These are phyloP conservation scores for Incumbomyces lentus DNA, from an alignment of 2,329 filamentous ascomycete species.

Conservation along the genomic window DNA sequence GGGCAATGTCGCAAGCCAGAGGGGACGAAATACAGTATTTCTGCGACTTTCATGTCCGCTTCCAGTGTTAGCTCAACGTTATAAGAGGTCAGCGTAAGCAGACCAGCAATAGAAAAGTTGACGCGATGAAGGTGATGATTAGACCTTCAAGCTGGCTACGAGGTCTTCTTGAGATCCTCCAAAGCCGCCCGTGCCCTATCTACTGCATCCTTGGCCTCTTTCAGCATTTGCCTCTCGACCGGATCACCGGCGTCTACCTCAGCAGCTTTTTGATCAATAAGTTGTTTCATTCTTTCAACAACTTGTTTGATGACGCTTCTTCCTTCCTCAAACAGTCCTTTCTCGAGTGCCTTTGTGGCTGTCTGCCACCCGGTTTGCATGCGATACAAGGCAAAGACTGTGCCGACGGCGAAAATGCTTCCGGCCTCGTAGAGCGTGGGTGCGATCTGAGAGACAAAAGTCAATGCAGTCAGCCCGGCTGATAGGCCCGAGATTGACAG, in stretches of 20 bases:
- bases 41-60: too few species aligned
- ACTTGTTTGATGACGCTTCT: conserved; percentile 44
- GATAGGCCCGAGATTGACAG: conserved; percentile 51
- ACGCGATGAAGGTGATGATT: too few species aligned
- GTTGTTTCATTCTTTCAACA: conserved; percentile 38
- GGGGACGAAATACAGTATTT: too few species aligned
- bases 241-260: conserved; percentile 22
- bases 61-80: too few species aligned
- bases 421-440: conserved; percentile 48
- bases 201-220: neutral
- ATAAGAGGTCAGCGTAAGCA: too few species aligned
- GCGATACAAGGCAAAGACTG: conserved; percentile 46
- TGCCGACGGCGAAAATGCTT: conserved; percentile 48
- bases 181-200: neutral
- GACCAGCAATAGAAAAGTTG: too few species aligned
- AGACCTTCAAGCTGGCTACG: neutral
- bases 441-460: conserved; percentile 44
- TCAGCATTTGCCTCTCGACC: conserved; percentile 1
- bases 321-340: conserved; percentile 47
- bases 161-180: neutral
- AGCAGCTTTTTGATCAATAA: conserved; percentile 37
- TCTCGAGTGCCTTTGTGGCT: conserved; percentile 43
- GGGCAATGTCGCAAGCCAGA: too few species aligned
- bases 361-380: conserved; percentile 51
- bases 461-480: conserved; percentile 46